These are phyloP conservation scores for Penicillium samsonianum DNA, from an alignment of 495 filamentous ascomycete species.

Conservation along the genomic window DNA sequence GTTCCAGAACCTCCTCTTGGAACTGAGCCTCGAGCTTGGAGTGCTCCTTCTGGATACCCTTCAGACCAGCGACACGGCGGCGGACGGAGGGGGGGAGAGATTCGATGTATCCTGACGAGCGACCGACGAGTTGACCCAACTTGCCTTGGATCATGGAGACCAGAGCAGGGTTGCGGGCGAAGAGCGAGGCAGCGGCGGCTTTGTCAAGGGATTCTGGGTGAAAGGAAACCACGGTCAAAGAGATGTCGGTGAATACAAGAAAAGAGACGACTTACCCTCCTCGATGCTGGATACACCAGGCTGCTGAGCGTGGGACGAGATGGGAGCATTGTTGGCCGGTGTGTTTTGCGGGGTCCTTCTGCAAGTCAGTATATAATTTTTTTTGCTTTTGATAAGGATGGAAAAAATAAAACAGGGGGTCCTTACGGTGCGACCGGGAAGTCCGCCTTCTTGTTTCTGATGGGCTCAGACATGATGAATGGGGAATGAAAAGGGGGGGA, in stretches of 20 bases:
- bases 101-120: constrained; percentile 97
- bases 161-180: constrained; percentile 89
- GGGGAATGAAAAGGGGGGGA: constrained; percentile 3
- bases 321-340: constrained; percentile 89
- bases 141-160: constrained; percentile 97
- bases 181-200: constrained; percentile 82
- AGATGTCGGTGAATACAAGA: constrained; percentile 12
- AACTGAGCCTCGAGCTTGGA: constrained; percentile 96
- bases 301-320: constrained; percentile 95
- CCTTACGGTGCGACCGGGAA: constrained; percentile 82
- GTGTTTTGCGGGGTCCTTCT: constrained; percentile 93
- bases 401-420: constrained; percentile 17
- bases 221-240: constrained; percentile 16
- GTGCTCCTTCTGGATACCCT: constrained; percentile 98
- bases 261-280: constrained; percentile 71
- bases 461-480: constrained; percentile 80
- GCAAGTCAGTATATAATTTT: constrained; percentile 27
- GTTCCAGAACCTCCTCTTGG: constrained; percentile 93
- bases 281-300: constrained; percentile 93
- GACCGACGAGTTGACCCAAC: constrained; percentile 87
- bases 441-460: constrained; percentile 86
- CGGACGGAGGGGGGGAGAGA: constrained; percentile 85
- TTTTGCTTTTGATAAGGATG: constrained; percentile 24
- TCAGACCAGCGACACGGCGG: constrained; percentile 89
- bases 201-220: constrained; percentile 82